Conservation (phyloP, 768 basidiomycete genomes). For the Amanita subjunquillea region DNA sequence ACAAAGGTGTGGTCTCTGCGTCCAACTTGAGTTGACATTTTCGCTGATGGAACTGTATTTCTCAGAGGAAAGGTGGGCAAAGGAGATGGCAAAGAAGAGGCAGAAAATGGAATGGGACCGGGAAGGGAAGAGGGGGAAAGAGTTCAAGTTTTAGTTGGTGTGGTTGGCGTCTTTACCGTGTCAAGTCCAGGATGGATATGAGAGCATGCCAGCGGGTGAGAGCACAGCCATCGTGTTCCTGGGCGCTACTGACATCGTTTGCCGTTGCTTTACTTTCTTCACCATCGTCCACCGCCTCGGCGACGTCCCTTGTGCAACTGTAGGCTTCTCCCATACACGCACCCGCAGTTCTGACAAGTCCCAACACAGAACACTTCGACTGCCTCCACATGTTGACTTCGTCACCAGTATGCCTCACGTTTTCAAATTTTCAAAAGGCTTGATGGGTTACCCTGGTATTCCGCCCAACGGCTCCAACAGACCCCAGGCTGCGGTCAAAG, state of each 20-base stretch:
- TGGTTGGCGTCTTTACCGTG: too few relatives aligned
- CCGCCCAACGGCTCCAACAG: conserved; percentile 69
- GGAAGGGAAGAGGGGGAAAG: conserved; percentile 53
- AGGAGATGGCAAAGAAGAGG: conserved; percentile 80
- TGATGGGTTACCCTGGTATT: conserved; percentile 71
- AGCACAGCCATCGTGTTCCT: conserved; percentile 1
- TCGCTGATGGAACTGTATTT: conserved; percentile 4
- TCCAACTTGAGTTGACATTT: conserved; percentile 3
- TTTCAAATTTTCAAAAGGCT: background rate
- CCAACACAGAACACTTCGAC: conserved; percentile 50
- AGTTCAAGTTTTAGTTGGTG: conserved; percentile 45
- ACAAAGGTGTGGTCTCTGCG: conserved; percentile 56
- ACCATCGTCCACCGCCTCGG: background rate
- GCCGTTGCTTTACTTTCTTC: background rate
- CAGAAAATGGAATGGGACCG: conserved; percentile 54
- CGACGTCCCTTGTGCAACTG: conserved; percentile 4
- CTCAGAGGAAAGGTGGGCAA: conserved; percentile 82
- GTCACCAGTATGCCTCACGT: conserved; percentile 53
- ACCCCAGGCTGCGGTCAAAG: conserved; percentile 77
- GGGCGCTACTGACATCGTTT: background rate
- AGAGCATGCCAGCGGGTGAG: too few relatives aligned
- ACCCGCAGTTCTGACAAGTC: background rate
- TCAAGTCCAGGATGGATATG: too few relatives aligned
- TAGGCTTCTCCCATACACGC: background rate
- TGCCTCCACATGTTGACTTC: conserved; percentile 84